These are phyloP conservation scores for Nicotiana attenuata DNA, from an alignment of 257 asterid species.

Conservation along the genomic window DNA sequence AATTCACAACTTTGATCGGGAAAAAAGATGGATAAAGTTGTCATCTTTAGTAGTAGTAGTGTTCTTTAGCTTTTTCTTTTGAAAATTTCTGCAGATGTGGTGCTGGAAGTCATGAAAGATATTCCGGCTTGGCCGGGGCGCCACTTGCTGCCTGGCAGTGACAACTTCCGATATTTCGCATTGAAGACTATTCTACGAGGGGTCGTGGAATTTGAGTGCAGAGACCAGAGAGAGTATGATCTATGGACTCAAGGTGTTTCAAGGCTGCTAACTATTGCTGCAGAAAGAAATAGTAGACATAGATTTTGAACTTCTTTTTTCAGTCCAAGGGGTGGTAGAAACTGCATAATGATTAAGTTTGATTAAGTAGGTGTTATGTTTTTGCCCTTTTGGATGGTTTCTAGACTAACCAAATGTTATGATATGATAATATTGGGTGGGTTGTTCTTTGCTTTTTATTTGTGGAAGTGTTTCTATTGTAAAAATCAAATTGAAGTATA, in stretches of 20 bases:
- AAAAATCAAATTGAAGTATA: slow-evolving; percentile 20
- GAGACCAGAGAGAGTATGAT: slow-evolving; percentile 76
- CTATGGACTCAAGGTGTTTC: slow-evolving; percentile 96
- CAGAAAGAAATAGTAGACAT: slow-evolving; percentile 65
- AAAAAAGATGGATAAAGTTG: slow-evolving; percentile 22
- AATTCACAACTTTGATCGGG: slow-evolving; percentile 13
- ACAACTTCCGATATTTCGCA: slow-evolving; percentile 66
- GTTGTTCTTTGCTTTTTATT: slow-evolving; percentile 10
- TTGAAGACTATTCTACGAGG: slow-evolving; percentile 73
- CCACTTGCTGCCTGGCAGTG: slow-evolving; percentile 87
- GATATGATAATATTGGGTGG: slow-evolving; percentile 1
- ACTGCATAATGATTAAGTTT: slow-evolving; percentile 5
- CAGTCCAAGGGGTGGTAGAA: not conserved
- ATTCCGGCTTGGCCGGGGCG: slow-evolving; percentile 96
- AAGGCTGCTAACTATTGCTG: slow-evolving; percentile 66
- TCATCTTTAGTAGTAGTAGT: slow-evolving; percentile 18
- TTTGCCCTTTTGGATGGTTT: not conserved
- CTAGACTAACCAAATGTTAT: slow-evolving; percentile 4
- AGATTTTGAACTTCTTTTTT: slow-evolving; percentile 22
- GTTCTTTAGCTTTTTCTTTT: slow-evolving; percentile 1
- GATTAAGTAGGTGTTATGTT: slow-evolving; percentile 13
- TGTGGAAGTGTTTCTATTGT: slow-evolving; percentile 18
- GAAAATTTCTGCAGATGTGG: slow-evolving; percentile 55
- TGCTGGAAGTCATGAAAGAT: slow-evolving; percentile 69
- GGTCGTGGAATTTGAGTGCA: slow-evolving; percentile 84